phyloP scores from a whole-genome alignment of 257 asterid genomes.

The Nicotiana benthamiana region DNA sequence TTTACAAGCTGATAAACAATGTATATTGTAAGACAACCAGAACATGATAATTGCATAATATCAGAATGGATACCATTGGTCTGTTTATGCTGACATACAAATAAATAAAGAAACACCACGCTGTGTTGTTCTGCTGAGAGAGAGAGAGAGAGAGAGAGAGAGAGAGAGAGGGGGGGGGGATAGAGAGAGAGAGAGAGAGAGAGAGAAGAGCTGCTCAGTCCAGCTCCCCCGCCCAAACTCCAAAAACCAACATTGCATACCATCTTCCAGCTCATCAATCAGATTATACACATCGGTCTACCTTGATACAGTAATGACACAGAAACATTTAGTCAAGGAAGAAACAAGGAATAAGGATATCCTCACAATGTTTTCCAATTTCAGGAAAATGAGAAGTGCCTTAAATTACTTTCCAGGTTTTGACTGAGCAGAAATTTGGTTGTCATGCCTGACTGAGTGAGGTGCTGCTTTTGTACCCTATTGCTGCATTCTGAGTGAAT shows the following conservation, averaged over 20 bases:
- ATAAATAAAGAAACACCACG: not conserved
- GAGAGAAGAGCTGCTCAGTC: not conserved
- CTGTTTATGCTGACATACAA: not conserved
- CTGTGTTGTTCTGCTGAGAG: not conserved
- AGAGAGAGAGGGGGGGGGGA: not conserved
- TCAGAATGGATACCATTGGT: not conserved
- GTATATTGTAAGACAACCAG: not conserved
- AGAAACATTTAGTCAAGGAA: not conserved
- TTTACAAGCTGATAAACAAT: not conserved
- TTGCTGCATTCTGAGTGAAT: not conserved
- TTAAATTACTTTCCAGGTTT: not conserved
- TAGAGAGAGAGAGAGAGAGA: not conserved
- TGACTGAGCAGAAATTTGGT: slow-evolving; percentile 4
- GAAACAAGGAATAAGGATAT: not conserved
- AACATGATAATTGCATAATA: not conserved
- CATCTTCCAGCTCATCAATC: slow-evolving; percentile 4
- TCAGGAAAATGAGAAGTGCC: not conserved
- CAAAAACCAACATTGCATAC: not conserved
- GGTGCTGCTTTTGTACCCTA: not conserved
- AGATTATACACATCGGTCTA: slow-evolving; percentile 2
- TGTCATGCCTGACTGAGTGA: not conserved
- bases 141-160: not conserved
- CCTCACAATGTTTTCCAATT: not conserved
- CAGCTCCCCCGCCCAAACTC: not conserved
- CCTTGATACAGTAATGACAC: not conserved